A percentile compares a stretch with the other conserved stretches of the same genome.
These are phyloP conservation scores for Pseudocercospora musae DNA, from an alignment of 2,329 filamentous ascomycete species.

Conservation along the genomic window DNA sequence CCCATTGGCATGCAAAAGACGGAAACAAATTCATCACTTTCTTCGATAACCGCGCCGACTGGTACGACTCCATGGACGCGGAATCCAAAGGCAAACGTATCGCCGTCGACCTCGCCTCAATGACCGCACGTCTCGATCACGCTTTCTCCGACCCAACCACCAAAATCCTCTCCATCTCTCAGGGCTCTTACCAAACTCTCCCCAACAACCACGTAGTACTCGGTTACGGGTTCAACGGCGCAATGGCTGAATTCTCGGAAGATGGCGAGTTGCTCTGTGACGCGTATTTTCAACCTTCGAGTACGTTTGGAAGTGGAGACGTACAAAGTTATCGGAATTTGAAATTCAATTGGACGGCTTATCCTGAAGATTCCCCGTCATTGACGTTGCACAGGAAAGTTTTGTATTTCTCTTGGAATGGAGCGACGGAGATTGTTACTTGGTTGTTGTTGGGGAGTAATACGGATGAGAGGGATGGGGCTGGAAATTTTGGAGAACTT, in stretches of 20 bases:
- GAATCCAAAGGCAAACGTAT: constrained; percentile 24
- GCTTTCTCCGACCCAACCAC: constrained; percentile 26
- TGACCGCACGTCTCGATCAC: constrained; percentile 30
- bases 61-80: constrained; percentile 18
- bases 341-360: constrained; percentile 49
- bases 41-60: constrained; percentile 34
- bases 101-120: constrained; percentile 27
- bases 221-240: constrained; percentile 50
- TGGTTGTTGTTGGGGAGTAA: constrained; percentile 46
- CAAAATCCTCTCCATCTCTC: constrained; percentile 46
- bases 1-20: constrained; percentile 44
- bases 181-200: constrained; percentile 53
- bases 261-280: constrained; percentile 54
- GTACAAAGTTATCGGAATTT: constrained; percentile 50
- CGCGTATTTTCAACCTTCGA: constrained; percentile 49
- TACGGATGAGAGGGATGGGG: constrained; percentile 7
- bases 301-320: constrained; percentile 37
- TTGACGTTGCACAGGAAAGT: constrained; percentile 25
- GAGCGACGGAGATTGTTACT: constrained; percentile 42
- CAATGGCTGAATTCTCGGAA: constrained; percentile 40
- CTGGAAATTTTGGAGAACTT: not conserved
- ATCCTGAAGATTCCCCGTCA: constrained; percentile 26
- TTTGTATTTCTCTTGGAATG: constrained; percentile 51
- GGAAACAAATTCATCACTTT: constrained; percentile 19
- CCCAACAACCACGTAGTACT: constrained; percentile 53